Conservation (phyloP, 139 green algal genomes). For the Desmodesmus armatus region DNA sequence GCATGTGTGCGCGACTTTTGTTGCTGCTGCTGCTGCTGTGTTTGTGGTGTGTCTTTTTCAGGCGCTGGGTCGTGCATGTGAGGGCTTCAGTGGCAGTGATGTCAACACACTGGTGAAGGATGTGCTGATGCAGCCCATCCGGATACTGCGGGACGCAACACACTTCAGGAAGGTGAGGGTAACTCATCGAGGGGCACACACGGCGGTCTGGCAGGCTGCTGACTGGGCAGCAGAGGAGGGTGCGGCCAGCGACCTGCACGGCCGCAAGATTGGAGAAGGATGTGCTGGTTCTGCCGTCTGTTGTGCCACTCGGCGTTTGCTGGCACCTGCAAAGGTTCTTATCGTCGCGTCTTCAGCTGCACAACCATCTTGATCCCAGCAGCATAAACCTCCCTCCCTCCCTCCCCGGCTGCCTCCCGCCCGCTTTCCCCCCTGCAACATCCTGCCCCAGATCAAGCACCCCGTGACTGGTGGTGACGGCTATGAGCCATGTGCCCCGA, state of each 20-base stretch:
- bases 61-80: constrained; percentile 81
- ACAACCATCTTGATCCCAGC: too few relatives aligned
- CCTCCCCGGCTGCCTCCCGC: background rate
- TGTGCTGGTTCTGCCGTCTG: too few relatives aligned
- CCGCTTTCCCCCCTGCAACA: background rate
- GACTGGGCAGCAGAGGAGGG: too few relatives aligned
- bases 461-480: constrained; percentile 3
- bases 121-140: constrained; percentile 98
- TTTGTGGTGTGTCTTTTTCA: constrained; percentile 61
- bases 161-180: constrained; percentile 86
- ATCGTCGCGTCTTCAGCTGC: too few relatives aligned
- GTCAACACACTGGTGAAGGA: constrained; percentile 92
- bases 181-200: too few relatives aligned
- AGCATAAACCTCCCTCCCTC: too few relatives aligned
- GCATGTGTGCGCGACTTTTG: background rate
- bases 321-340: too few relatives aligned
- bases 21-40: background rate
- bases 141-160: constrained; percentile 90
- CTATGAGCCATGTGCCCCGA: constrained; percentile 85
- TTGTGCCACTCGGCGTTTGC: too few relatives aligned
- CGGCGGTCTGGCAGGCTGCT: too few relatives aligned
- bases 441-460: constrained; percentile 36
- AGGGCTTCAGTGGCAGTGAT: constrained; percentile 94
- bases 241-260: background rate
- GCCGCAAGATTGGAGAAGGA: too few relatives aligned